Percentiles rank a stretch among this genome's conserved stretches.
Evolutionary conservation across 1,284 basidiomycete genomes (phyloP).

Genomic region (Somion occarium): DNA sequence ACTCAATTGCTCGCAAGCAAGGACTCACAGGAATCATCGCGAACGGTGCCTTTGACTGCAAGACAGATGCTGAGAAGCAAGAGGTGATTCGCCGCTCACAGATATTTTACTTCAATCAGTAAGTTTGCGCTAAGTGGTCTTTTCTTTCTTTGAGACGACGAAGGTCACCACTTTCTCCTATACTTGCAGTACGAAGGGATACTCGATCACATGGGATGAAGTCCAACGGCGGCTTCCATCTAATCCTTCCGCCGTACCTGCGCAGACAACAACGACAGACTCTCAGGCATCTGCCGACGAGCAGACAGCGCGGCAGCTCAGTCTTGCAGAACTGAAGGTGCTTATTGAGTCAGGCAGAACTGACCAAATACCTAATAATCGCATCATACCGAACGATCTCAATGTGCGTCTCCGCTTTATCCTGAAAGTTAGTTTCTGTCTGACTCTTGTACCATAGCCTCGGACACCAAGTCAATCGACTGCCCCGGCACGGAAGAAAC

Average conservation of each 20-base stretch:
- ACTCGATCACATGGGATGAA: not conserved
- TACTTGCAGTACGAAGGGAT: not conserved
- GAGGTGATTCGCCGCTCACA: constrained; percentile 48
- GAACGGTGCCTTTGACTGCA: constrained; percentile 33
- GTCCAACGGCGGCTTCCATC: not conserved
- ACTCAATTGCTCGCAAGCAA: constrained; percentile 39
- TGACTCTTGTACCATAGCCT: constrained; percentile 30
- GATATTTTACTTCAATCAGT: constrained; percentile 74
- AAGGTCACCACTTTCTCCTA: not conserved
- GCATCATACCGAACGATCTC: constrained; percentile 54
- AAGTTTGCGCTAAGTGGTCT: constrained; percentile 15
- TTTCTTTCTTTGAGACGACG: not conserved
- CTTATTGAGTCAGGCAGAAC: constrained; percentile 67
- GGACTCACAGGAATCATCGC: constrained; percentile 54
- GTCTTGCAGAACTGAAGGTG: constrained; percentile 61
- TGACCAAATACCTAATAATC: constrained; percentile 75
- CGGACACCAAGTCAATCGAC: constrained; percentile 50
- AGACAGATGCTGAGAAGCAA: constrained; percentile 37
- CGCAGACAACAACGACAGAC: not conserved
- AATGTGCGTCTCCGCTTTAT: constrained; percentile 43
- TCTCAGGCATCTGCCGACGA: not conserved
- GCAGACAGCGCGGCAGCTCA: constrained; percentile 37
- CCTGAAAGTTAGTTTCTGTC: constrained; percentile 4
- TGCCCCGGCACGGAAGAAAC: constrained; percentile 47
- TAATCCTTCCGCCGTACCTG: not conserved